Evolutionary conservation across 139 green algal genomes (phyloP).

Genomic region (Chlamydomonas sp.): DNA sequence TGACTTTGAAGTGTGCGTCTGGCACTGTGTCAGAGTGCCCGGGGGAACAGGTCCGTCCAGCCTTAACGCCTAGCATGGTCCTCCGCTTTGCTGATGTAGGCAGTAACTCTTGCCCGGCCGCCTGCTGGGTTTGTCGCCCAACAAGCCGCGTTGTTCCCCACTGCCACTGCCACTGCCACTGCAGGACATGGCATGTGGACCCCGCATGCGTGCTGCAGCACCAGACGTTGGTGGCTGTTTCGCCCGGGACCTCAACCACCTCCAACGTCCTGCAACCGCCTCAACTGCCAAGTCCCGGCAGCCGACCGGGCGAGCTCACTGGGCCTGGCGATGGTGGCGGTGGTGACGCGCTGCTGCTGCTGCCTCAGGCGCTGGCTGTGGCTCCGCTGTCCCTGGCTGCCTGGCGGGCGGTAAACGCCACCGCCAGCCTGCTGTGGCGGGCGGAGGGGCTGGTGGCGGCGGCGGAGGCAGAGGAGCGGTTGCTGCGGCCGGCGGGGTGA

Average conservation of each 20-base stretch:
- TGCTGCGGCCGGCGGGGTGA: background rate
- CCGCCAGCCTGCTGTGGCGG: background rate
- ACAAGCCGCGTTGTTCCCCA: background rate
- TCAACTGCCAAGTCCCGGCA: background rate
- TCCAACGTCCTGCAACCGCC: background rate
- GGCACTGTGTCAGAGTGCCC: too few relatives aligned
- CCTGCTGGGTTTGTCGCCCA: background rate
- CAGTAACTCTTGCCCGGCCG: too few relatives aligned
- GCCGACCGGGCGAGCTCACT: too few relatives aligned
- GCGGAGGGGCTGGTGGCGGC: constrained; percentile 3
- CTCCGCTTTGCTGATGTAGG: too few relatives aligned
- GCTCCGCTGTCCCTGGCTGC: background rate
- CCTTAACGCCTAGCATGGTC: too few relatives aligned
- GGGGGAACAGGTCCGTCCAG: too few relatives aligned
- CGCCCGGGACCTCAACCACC: background rate
- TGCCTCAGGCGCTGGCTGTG: constrained; percentile 8
- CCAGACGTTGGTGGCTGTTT: background rate
- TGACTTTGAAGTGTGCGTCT: too few relatives aligned
- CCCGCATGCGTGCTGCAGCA: background rate
- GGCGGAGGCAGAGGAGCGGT: background rate
- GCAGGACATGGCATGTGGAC: background rate
- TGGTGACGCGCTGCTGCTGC: background rate
- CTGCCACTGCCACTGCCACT: background rate
- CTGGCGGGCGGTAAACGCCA: background rate
- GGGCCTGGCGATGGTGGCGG: too few relatives aligned